Conservation (phyloP, 441 rosid species). For the Populus tomentosa region DNA sequence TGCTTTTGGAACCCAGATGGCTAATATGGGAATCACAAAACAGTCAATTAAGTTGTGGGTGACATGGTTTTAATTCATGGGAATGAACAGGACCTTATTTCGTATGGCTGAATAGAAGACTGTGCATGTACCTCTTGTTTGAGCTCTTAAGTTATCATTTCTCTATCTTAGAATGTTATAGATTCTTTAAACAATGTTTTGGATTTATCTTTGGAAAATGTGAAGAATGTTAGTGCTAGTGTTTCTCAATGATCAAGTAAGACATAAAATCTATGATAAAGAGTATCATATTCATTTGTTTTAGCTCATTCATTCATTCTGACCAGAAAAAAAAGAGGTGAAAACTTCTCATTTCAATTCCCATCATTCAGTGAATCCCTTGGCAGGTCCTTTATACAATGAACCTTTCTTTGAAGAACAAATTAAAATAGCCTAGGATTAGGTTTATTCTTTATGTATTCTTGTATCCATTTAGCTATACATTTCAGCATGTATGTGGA, state of each 20-base stretch:
- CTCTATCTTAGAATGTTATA: background rate
- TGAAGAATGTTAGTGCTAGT: background rate
- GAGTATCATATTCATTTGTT: background rate
- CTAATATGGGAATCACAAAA: no score
- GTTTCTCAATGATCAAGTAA: background rate
- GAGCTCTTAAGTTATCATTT: background rate
- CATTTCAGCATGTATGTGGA: background rate
- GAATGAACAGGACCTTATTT: background rate
- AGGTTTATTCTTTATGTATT: background rate
- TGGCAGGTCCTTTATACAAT: background rate
- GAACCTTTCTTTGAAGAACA: background rate
- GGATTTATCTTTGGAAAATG: background rate
- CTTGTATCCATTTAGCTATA: background rate
- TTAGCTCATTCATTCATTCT: background rate
- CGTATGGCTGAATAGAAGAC: background rate
- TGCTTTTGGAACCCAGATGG: no score
- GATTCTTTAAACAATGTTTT: background rate
- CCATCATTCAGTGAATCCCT: background rate
- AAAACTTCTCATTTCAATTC: background rate
- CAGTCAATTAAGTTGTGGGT: no score
- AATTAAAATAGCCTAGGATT: background rate
- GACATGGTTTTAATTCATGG: no score
- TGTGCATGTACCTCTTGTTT: background rate
- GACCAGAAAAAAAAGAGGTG: background rate
- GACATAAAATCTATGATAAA: background rate